Conservation (phyloP, 2,329 filamentous ascomycete species). For the Fusarium sororula region DNA sequence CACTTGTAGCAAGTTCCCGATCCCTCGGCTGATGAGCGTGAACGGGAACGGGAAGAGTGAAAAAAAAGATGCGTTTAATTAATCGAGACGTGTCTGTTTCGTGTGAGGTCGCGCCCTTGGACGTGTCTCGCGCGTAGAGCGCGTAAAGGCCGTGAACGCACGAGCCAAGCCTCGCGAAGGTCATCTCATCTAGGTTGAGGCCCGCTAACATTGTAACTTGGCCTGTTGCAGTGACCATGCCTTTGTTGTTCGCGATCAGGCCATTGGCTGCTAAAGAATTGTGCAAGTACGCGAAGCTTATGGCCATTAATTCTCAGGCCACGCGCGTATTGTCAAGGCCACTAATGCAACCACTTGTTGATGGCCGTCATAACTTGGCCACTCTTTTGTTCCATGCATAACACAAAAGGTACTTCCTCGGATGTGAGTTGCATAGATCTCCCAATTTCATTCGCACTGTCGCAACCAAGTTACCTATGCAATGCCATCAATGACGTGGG, state of each 20-base stretch:
- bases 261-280: background rate
- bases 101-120: constrained; percentile 49
- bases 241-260: constrained; percentile 8
- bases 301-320: constrained; percentile 14
- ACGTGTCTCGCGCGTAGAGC: constrained; percentile 43
- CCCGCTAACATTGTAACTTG: constrained; percentile 1
- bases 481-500: background rate
- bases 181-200: background rate
- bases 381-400: constrained; percentile 8
- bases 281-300: constrained; percentile 6
- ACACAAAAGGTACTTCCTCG: background rate
- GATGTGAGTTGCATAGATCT: background rate
- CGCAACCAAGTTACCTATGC: background rate
- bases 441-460: background rate
- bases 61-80: constrained; percentile 45
- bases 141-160: constrained; percentile 38
- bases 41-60: constrained; percentile 1
- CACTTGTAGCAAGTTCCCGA: constrained; percentile 29
- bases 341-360: constrained; percentile 38
- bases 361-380: constrained; percentile 16
- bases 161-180: constrained; percentile 17
- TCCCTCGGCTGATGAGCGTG: constrained; percentile 21
- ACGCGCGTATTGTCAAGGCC: constrained; percentile 19
- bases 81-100: constrained; percentile 56
- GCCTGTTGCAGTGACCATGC: constrained; percentile 11